Base-by-base conservation (phyloP, 352 stramenopile genomes). In the Pythium brachiatum region DNA sequence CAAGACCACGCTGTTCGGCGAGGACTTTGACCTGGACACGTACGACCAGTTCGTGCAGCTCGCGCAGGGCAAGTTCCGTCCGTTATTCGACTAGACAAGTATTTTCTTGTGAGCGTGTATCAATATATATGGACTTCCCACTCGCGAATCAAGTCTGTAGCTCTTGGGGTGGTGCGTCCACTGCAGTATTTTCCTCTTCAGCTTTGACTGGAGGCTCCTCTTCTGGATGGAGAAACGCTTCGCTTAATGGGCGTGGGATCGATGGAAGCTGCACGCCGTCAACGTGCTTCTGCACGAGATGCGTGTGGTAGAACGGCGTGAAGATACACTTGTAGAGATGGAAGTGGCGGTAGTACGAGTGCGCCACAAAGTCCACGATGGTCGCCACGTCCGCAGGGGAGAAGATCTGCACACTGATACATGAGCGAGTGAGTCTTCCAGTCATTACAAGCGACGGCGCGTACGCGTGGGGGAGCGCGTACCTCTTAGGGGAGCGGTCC, bases 21-120 rank as follows among this genome's bases (percentile, higher is more conserved):
- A 94, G 56, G 77, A 85, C 65, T 88, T 92, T 53, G 86, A 94
- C 44, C 66, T 95, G 48, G 80, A 85, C 52, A 89, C 76, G 53
- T 95, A 95, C 69, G 78, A 95, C 60, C 84, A 94, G 68, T 76
- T 94, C 52, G 81, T 95, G 56, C 63, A 89, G 62, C 67, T 94
- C 26, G 73, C 82, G 34, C 81, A 92, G 61, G 68, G 62, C 68
- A 94, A 95, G 66, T 90, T 81, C 66, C 78, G 79, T 32, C 41
- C 68, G 12, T 60, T 95, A 47, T 95, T 95, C 69, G 73, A 80
- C 51, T 92, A 88, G 71, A 61, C 15, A 34, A 48, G n/a, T 26
- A n/a, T 44, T 41, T 56, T 13, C 53, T 56, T 25, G 23, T 9
- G 12, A 60, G 41, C 53, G 53, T 51, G 27, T 59, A 47, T 51